Conservation (phyloP, 352 stramenopile species). For the Hyaloperonospora brassicae region DNA sequence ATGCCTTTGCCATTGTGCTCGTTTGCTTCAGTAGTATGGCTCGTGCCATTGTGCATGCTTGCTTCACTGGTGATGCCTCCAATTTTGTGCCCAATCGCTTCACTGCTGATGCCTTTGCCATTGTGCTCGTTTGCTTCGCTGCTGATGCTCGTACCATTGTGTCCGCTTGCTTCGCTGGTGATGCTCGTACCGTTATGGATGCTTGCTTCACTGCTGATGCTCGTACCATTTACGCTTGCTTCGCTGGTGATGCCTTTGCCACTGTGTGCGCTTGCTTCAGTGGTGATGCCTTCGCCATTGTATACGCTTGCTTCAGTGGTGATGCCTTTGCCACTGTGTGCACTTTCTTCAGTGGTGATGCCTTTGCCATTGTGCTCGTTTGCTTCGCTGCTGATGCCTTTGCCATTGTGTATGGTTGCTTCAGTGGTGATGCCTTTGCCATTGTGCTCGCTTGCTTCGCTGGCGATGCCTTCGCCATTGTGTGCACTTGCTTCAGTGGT, state of each 20-base stretch:
- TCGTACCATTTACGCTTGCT: neutral
- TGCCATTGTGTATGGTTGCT: too few relatives aligned
- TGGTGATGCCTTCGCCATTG: slow-evolving; percentile 1
- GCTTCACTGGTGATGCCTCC: too few relatives aligned
- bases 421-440: too few relatives aligned
- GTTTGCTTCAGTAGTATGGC: neutral
- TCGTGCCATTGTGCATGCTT: too few relatives aligned
- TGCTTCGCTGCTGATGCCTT: neutral
- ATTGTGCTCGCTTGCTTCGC: neutral
- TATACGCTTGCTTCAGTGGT: neutral
- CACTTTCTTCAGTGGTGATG: neutral
- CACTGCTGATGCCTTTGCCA: neutral
- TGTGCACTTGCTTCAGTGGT: neutral
- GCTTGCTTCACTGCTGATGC: too few relatives aligned
- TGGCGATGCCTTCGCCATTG: neutral
- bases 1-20: neutral
- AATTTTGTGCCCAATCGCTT: neutral
- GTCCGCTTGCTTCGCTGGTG: neutral
- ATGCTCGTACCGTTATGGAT: neutral
- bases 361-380: neutral
- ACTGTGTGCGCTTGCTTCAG: neutral
- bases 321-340: neutral
- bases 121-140: neutral
- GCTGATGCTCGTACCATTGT: neutral
- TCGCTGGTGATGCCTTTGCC: neutral